A percentile compares a stretch with the other conserved stretches of the same genome.
Evolutionary conservation across 352 stramenopile genomes (phyloP).

Genomic region (Globisporangium irregulare): DNA sequence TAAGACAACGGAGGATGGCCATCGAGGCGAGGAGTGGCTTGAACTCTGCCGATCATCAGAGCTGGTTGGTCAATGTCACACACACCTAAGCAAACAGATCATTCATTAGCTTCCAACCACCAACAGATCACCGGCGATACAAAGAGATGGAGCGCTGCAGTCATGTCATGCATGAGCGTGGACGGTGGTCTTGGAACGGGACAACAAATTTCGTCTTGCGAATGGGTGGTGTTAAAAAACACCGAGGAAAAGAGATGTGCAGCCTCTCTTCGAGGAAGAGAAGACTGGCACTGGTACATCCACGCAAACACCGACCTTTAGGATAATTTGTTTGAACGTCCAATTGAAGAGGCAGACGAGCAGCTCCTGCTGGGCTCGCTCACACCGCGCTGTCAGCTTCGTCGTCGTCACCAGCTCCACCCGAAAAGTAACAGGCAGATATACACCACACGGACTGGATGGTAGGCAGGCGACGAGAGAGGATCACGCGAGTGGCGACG

Average conservation of each 20-base stretch:
- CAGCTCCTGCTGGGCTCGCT: not conserved
- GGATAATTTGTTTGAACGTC: conserved; percentile 13
- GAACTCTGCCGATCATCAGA: not conserved
- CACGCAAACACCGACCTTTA: conserved; percentile 36
- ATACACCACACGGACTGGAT: not conserved
- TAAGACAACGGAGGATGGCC: not conserved
- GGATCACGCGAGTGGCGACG: not conserved
- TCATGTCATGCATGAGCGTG: no score
- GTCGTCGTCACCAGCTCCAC: not conserved
- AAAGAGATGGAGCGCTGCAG: not conserved
- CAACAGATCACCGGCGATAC: not conserved
- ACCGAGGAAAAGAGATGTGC: conserved; percentile 47
- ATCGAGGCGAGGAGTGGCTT: not conserved
- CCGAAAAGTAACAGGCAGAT: conserved; percentile 3
- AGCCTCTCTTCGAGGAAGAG: not conserved
- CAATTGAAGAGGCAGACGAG: conserved; percentile 12
- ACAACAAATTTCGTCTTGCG: conserved; percentile 29
- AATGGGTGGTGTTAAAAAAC: conserved; percentile 89
- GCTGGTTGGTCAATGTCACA: not conserved
- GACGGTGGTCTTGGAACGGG: not conserved
- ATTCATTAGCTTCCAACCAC: not conserved
- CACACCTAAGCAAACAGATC: not conserved
- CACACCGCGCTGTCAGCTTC: not conserved
- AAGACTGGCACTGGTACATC: conserved; percentile 12
- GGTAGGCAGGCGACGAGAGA: not conserved